Conservation (phyloP, 2,329 filamentous ascomycete genomes). For the Beauveria bassiana region DNA sequence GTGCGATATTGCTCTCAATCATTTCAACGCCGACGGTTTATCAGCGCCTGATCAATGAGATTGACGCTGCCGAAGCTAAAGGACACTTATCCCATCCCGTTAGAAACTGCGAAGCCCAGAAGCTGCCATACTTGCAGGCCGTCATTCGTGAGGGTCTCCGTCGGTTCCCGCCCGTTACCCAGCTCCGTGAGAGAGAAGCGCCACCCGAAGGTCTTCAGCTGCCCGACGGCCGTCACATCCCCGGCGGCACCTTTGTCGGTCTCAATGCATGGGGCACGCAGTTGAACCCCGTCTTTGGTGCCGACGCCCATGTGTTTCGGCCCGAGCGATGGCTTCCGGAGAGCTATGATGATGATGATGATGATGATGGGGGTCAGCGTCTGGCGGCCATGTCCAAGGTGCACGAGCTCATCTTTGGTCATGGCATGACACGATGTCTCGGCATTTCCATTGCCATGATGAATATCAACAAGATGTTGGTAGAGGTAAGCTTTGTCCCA, state of each 20-base stretch:
- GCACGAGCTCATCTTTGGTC: not conserved
- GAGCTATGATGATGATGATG: not conserved
- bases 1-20: not conserved
- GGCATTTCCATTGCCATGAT: not conserved
- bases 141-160: not conserved
- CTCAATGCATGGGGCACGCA: slow-evolving; percentile 2
- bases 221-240: not conserved
- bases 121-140: not conserved
- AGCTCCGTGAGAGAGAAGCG: not conserved
- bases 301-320: not conserved
- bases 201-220: not conserved
- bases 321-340: not conserved
- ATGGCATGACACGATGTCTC: not conserved
- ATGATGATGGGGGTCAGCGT: not conserved
- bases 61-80: not conserved
- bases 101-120: not conserved
- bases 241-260: not conserved
- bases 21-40: not conserved
- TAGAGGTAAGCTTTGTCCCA: not conserved
- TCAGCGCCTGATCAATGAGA: not conserved
- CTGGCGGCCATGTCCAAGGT: not conserved
- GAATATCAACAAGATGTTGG: slow-evolving; percentile 1
- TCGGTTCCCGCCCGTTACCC: not conserved
- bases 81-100: not conserved
- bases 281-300: not conserved